Conservation (phyloP, 805 yeast genomes). For the Candida taoyuanica region DNA sequence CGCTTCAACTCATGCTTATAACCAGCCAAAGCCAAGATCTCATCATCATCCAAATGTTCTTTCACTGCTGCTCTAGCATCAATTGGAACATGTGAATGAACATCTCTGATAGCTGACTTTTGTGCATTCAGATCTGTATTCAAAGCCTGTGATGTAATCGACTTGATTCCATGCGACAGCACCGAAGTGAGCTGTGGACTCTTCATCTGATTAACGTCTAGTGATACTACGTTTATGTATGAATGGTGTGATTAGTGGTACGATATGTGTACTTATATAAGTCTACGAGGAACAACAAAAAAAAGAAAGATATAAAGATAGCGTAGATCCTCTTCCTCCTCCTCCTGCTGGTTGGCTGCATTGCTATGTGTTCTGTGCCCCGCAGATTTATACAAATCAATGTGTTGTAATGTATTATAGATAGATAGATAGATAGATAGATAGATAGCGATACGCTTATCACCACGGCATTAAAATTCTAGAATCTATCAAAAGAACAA, state of each 20-base stretch:
- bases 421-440: too few species aligned
- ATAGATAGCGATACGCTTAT: too few species aligned
- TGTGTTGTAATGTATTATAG: too few species aligned
- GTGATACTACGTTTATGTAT: background rate
- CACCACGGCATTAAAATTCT: too few species aligned
- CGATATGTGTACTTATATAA: too few species aligned
- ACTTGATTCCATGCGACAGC: slow-evolving; percentile 18
- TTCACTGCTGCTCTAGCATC: slow-evolving; percentile 24
- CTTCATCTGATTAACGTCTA: background rate
- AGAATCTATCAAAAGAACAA: too few species aligned
- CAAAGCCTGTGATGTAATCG: slow-evolving; percentile 17
- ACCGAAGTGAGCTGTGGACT: slow-evolving; percentile 9
- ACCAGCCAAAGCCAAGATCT: slow-evolving; percentile 47
- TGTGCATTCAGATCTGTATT: slow-evolving; percentile 19
- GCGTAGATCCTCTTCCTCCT: too few species aligned
- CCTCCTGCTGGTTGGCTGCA: too few species aligned
- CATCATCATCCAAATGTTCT: slow-evolving; percentile 23
- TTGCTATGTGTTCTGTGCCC: too few species aligned
- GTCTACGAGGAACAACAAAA: too few species aligned
- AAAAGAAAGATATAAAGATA: too few species aligned
- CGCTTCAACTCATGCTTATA: slow-evolving; percentile 67
- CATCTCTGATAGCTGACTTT: slow-evolving; percentile 19
- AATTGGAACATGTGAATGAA: slow-evolving; percentile 18
- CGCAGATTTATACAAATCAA: too few species aligned
- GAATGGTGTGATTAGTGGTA: background rate